phyloP scores from a whole-genome alignment of 306 rosid genomes.

The Cicer cuneatum region DNA sequence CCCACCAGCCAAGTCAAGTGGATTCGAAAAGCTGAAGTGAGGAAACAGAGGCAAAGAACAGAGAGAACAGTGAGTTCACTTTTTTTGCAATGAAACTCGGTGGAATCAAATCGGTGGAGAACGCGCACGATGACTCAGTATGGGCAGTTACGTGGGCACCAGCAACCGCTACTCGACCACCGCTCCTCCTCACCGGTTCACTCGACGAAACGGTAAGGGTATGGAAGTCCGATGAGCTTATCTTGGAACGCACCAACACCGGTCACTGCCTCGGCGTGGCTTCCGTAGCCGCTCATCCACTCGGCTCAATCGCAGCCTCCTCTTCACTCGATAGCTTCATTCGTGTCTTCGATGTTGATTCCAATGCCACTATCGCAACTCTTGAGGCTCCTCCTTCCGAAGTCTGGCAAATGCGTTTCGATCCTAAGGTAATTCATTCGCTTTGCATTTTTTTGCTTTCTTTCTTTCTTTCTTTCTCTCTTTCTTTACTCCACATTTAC shows the following conservation, averaged over 20 bases:
- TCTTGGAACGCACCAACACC: slow-evolving; percentile 72
- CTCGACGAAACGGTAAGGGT: slow-evolving; percentile 93
- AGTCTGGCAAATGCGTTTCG: slow-evolving; percentile 96
- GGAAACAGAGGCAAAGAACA: neutral
- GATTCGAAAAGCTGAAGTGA: neutral
- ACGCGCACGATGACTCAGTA: slow-evolving; percentile 91
- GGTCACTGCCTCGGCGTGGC: slow-evolving; percentile 98
- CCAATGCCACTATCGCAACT: slow-evolving; percentile 85
- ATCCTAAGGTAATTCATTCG: slow-evolving; percentile 66
- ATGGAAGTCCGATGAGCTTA: slow-evolving; percentile 87
- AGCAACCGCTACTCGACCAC: slow-evolving; percentile 69
- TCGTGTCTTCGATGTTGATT: slow-evolving; percentile 84
- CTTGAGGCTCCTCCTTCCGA: slow-evolving; percentile 98
- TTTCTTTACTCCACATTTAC: neutral
- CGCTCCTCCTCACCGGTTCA: slow-evolving; percentile 86
- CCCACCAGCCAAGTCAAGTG: slow-evolving; percentile 29
- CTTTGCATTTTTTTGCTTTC: neutral
- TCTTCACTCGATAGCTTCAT: slow-evolving; percentile 97
- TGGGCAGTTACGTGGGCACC: slow-evolving; percentile 97
- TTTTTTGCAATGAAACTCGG: slow-evolving; percentile 72
- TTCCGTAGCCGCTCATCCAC: slow-evolving; percentile 92
- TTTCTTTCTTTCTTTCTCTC: neutral
- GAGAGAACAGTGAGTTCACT: neutral
- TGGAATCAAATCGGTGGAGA: slow-evolving; percentile 81
- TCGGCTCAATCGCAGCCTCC: slow-evolving; percentile 84